phyloP scores from a whole-genome alignment of 441 rosid species.

The Erodium moschatum region DNA sequence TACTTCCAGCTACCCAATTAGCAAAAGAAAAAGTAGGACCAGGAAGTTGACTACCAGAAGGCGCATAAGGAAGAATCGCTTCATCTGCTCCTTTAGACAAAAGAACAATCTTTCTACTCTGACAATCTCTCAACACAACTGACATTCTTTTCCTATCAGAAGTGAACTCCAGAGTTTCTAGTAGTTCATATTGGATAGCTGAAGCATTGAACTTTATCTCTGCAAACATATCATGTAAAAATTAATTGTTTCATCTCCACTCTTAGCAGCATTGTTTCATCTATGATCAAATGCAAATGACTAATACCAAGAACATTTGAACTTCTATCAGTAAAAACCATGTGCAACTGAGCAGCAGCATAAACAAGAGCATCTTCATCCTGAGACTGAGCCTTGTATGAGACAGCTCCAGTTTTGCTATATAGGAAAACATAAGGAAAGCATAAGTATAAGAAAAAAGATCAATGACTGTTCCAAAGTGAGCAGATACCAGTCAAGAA shows the following conservation, averaged over 20 bases:
- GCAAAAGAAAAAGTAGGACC: no score
- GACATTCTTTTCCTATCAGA: slow-evolving; percentile 99
- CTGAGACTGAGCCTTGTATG: slow-evolving; percentile 95
- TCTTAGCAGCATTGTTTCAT: slow-evolving; percentile 16
- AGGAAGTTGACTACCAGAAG: slow-evolving; percentile 42
- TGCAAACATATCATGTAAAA: slow-evolving; percentile 30
- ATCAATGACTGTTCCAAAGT: neutral
- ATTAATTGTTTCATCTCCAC: slow-evolving; percentile 17
- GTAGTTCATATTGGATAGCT: slow-evolving; percentile 55
- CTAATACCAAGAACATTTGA: slow-evolving; percentile 66
- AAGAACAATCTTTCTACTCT: slow-evolving; percentile 64
- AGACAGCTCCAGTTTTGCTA: slow-evolving; percentile 76
- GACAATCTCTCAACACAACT: slow-evolving; percentile 72
- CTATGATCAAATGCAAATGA: slow-evolving; percentile 25
- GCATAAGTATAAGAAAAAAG: slow-evolving; percentile 11
- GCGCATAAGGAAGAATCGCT: slow-evolving; percentile 74
- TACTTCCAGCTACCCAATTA: no score
- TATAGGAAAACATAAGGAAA: slow-evolving; percentile 12
- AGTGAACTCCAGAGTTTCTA: slow-evolving; percentile 93
- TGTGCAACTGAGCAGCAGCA: slow-evolving; percentile 86
- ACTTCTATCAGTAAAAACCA: slow-evolving; percentile 62
- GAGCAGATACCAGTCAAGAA: slow-evolving; percentile 9
- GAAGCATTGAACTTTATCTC: slow-evolving; percentile 67
- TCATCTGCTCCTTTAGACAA: slow-evolving; percentile 98
- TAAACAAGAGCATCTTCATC: slow-evolving; percentile 98